Conservation (phyloP, 352 stramenopile genomes). For the Phytopythium litorale region DNA sequence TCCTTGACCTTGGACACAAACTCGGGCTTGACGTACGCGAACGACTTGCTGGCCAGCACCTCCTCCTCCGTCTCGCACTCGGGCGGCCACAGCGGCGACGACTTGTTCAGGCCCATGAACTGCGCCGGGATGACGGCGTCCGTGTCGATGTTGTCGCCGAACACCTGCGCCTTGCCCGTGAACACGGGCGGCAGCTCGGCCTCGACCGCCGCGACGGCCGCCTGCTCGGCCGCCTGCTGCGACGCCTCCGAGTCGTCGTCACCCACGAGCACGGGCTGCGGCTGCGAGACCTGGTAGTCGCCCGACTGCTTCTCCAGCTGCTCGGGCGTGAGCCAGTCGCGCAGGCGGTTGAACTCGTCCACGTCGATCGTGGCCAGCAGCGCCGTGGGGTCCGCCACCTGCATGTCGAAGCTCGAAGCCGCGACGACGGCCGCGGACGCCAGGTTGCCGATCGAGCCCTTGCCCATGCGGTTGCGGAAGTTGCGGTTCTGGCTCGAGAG, state of each 20-base stretch:
- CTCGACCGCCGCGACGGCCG: conserved; percentile 50
- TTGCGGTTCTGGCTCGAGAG: conserved; percentile 83
- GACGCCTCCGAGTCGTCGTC: conserved; percentile 15
- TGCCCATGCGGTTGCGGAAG: conserved; percentile 85
- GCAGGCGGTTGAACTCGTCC: conserved; percentile 77
- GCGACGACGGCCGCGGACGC: conserved; percentile 63
- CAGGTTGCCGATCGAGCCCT: conserved; percentile 75
- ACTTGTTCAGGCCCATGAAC: conserved; percentile 81
- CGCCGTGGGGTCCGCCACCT: conserved; percentile 61
- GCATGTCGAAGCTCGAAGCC: conserved; percentile 77
- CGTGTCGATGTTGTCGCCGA: conserved; percentile 81
- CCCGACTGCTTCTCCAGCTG: conserved; percentile 13
- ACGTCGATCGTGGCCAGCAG: conserved; percentile 62
- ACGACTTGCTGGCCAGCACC: conserved; percentile 74
- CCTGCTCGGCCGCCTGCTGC: conserved; percentile 53
- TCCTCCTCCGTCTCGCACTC: conserved; percentile 80
- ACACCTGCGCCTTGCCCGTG: conserved; percentile 61
- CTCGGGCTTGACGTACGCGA: conserved; percentile 78
- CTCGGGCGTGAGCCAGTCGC: conserved; percentile 56
- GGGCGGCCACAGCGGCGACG: conserved; percentile 69
- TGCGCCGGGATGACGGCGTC: conserved; percentile 79
- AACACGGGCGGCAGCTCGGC: conserved; percentile 52
- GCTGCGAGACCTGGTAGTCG: conserved; percentile 37
- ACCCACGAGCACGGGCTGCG: conserved; percentile 35
- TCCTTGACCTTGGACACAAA: conserved; percentile 67